phyloP scores from a whole-genome alignment of 1,284 basidiomycete genomes.

The Vanrija sp. region DNA sequence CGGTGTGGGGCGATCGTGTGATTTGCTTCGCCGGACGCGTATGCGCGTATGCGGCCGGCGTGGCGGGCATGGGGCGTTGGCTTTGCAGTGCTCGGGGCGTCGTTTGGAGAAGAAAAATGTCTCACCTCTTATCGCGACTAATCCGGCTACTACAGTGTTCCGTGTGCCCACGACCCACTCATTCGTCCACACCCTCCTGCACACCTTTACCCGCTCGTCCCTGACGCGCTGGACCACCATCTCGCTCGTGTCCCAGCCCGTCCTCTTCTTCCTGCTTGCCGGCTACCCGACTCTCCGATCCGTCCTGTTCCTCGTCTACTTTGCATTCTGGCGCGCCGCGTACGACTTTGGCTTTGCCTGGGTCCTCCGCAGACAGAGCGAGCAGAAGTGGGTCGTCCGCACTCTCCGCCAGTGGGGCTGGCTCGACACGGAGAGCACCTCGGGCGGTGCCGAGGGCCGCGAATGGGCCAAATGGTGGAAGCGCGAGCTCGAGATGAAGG shows the following conservation, averaged over 20 bases:
- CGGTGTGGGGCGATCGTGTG: background rate
- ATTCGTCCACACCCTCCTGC: slow-evolving; percentile 83
- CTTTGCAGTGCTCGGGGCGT: background rate
- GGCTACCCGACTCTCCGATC: slow-evolving; percentile 52
- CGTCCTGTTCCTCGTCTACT: slow-evolving; percentile 52
- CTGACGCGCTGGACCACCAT: slow-evolving; percentile 82
- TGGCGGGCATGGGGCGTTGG: too few relatives aligned
- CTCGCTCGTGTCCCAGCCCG: slow-evolving; percentile 70
- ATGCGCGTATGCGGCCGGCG: too few relatives aligned
- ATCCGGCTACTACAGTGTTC: slow-evolving; percentile 63
- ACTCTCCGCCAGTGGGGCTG: slow-evolving; percentile 75
- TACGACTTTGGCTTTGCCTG: slow-evolving; percentile 93
- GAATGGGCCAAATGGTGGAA: slow-evolving; percentile 74
- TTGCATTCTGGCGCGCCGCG: slow-evolving; percentile 85
- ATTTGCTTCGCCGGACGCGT: background rate
- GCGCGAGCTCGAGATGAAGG: slow-evolving; percentile 81
- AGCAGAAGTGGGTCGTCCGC: slow-evolving; percentile 85
- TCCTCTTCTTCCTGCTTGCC: slow-evolving; percentile 68
- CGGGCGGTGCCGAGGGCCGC: slow-evolving; percentile 56
- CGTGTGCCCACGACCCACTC: slow-evolving; percentile 92
- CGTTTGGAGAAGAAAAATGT: too few relatives aligned
- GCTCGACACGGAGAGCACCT: slow-evolving; percentile 61
- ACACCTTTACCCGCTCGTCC: slow-evolving; percentile 85
- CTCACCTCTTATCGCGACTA: background rate
- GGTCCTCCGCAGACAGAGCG: slow-evolving; percentile 89